Base-by-base conservation (phyloP, 495 filamentous ascomycete genomes). In the Trichoderma gamsii region DNA sequence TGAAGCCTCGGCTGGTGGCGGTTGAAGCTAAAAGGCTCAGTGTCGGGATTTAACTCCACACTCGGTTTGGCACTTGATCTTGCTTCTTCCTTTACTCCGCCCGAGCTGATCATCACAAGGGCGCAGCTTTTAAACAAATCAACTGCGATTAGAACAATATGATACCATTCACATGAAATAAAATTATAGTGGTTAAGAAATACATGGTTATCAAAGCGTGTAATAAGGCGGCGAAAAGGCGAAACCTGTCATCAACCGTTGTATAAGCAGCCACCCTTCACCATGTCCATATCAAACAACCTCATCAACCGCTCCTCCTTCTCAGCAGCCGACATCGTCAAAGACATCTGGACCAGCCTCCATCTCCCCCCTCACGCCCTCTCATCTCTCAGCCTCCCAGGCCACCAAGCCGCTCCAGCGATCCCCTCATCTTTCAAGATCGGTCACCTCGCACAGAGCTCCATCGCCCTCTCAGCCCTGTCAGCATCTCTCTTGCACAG, bases 391-490 rank as follows among this genome's bases (percentile, higher is more conserved):
- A 49, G n/a, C 71, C 44, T 67, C 43, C 38, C 73, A 69, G 59
- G 25, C 25, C 56, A 52, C 4, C 38, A 41, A 21, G 21, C 38
- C 8, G 73, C 68, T 4, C 68, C 71, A 0, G 73, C 69, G 18
- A 67, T 78, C 2, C 76, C 76, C 1, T 83, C 81, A 11, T 83
- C 81, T 11, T 82, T 78, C 72, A 80, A 79, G 52, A 73, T 81
- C 41, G 79, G 70, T n/a, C 75, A 80, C 41, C 72, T 69, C 12
- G 81, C 80, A 1, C 81, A 82, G 70, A 75, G 72, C n/a, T 73
- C 77, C 32, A 81, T 83, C 35, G 80, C 74, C 1, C 70, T 81
- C 1, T 81, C 80, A 1, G 77, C 79, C 1, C 71, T 82, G 0
- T 67, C 73, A 11, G 80, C 81, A 1, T 74, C 80, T 1, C 73